phyloP scores from a whole-genome alignment of 2,329 filamentous ascomycete genomes.

The Hirsutella thompsonii region DNA sequence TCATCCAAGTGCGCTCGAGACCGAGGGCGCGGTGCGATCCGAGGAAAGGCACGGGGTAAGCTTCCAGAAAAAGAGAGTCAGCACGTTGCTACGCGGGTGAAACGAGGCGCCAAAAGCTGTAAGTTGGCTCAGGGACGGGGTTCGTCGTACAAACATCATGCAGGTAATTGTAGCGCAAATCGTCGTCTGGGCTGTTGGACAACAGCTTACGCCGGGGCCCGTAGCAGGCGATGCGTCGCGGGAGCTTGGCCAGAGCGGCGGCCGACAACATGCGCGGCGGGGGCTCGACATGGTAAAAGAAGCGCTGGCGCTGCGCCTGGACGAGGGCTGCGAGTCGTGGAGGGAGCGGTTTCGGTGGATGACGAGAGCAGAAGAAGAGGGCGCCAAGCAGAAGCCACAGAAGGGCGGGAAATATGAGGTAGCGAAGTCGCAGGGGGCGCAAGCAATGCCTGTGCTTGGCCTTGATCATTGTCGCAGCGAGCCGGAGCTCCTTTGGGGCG shows the following conservation, averaged over 20 bases:
- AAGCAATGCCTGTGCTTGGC: neutral
- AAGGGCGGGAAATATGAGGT: neutral
- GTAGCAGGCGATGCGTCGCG: neutral
- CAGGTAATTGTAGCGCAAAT: neutral
- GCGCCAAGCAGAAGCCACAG: neutral
- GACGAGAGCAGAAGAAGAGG: neutral
- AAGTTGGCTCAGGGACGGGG: neutral
- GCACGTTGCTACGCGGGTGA: neutral
- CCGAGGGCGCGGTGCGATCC: slow-evolving; percentile 17
- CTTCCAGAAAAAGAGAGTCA: slow-evolving; percentile 5
- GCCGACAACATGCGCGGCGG: neutral
- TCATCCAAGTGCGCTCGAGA: slow-evolving; percentile 17
- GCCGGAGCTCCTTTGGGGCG: too few relatives aligned
- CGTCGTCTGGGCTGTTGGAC: slow-evolving; percentile 4
- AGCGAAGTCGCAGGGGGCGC: slow-evolving; percentile 1
- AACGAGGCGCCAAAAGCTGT: too few relatives aligned
- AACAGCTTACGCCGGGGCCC: slow-evolving; percentile 29
- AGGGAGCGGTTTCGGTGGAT: neutral
- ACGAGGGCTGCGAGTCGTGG: neutral
- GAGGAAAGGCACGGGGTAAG: slow-evolving; percentile 16
- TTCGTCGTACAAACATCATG: neutral
- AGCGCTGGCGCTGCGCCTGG: neutral
- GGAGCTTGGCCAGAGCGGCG: neutral
- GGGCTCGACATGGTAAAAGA: neutral
- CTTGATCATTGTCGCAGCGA: slow-evolving; percentile 1